Evolutionary conservation across 2,329 filamentous ascomycete species (phyloP).

Genomic region (Fusarium sp.): DNA sequence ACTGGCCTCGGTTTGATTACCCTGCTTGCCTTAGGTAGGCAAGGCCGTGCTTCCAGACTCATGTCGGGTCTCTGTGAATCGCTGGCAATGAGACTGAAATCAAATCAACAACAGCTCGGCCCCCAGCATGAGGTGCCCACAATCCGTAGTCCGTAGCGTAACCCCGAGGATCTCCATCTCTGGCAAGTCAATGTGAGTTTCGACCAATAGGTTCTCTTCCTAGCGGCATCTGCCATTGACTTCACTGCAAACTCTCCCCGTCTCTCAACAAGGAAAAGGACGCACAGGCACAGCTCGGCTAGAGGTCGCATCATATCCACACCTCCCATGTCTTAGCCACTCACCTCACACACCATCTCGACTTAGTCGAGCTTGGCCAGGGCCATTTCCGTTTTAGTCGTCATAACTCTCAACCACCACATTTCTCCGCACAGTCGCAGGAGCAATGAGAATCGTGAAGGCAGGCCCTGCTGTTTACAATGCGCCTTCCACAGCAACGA

Average conservation of each 20-base stretch:
- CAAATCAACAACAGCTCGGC: slow-evolving; percentile 27
- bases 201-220: slow-evolving; percentile 17
- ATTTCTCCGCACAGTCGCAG: slow-evolving; percentile 11
- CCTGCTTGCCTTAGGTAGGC: slow-evolving; percentile 25
- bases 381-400: slow-evolving; percentile 39
- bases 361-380: slow-evolving; percentile 28
- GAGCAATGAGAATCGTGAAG: slow-evolving; percentile 4
- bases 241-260: slow-evolving; percentile 27
- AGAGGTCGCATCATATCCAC: slow-evolving; percentile 32
- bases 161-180: slow-evolving; percentile 13
- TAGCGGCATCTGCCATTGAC: slow-evolving; percentile 26
- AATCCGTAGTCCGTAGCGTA: slow-evolving; percentile 17
- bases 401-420: slow-evolving; percentile 39
- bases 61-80: not conserved
- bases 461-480: not conserved
- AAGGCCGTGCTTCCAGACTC: slow-evolving; percentile 30
- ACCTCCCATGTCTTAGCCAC: slow-evolving; percentile 28
- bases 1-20: slow-evolving; percentile 45
- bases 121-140: slow-evolving; percentile 33
- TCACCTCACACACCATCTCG: slow-evolving; percentile 35
- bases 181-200: not conserved
- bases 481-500: not conserved
- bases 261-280: slow-evolving; percentile 33
- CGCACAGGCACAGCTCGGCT: slow-evolving; percentile 35
- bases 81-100: slow-evolving; percentile 21